Evolutionary conservation across 306 rosid species (phyloP), one percentile per base, ranked within the genome.

Genomic region (Quercus variabilis): DNA sequence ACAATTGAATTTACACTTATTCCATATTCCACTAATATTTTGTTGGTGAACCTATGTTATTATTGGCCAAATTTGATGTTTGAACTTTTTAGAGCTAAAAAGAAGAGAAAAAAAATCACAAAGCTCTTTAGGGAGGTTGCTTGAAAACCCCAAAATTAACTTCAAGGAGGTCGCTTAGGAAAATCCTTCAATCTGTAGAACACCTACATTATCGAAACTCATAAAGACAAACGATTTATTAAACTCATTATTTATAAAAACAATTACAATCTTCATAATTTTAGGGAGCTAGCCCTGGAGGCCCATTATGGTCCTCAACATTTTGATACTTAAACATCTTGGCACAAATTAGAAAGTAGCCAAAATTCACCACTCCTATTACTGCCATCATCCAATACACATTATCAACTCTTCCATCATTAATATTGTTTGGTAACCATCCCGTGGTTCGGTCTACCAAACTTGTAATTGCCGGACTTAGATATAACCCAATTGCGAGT

Each of bases 371-470:
- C 7, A 6, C 21, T 10, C 67, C 83, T 63, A 76, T 72, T 28
- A 56, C 68, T 1, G 55, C 75, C 62, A 78, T 43, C 67, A 72
- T 18, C 87, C 84, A 83, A 56, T 14, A 63, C 68, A 83, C 73
- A n/a, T 71, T 62, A 65, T 83, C 87, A 71, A 79, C 4, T 18
- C 83, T 13, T 30, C 86, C 86, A 1, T 76, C 57, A 19, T 83
- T 83, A 26, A 79, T 83, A 68, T 83, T 55, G 7, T 83, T n/a
- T 1, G 81, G 84, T 28, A 79, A 15, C 87, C 83, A 79, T 3
- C 71, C 74, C 3, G 83, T 83, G 5, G 15, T 54, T 41, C 5
- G 54, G 17, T 71, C 51, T 6, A 63, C 23, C 69, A 76, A 38
- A 71, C 76, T 71, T 1, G 63, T 83, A 13, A 75, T 13, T 9